Evolutionary conservation across 1,284 basidiomycete species (phyloP), one percentile per base, ranked within the genome.

Genomic region (Apiotrichum veenhuisii): DNA sequence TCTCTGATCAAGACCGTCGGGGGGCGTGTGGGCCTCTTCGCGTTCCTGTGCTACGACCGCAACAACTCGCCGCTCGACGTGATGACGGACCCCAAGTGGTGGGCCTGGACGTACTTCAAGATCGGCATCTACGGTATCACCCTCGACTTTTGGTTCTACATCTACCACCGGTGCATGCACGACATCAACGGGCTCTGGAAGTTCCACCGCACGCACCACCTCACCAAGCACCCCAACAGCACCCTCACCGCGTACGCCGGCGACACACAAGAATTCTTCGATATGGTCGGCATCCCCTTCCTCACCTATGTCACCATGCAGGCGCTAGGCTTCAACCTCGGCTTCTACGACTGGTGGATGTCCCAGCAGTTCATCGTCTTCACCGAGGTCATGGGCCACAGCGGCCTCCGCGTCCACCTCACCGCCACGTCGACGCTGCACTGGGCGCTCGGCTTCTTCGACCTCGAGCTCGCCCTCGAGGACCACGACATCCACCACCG

Each of bases 401-500:
- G 30, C 12, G 50, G 50, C 18, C 41, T 52, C 14, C 41, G 50
- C 33, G 15, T 52, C 22, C 50, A 52, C 50, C 41, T 44, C 30
- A 52, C 50, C 4, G 50, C 50, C 15, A 30, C 50, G 8, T 43
- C 38, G 7, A 43, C 50, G 8, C 23, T 52, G 15, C 14, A 37
- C 40, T 52, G 50, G 50, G 20, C 12, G 9, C 41, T 52, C 22
- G 20, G 26, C n/a, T 25, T 25, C 20, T 30, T 52, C 42, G 50
- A 25, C 50, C 41, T 52, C 33, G 50, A 52, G 22, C 50, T 52
- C 42, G 50, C 42, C 3, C 20, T 52, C 30, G 50, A 52, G 50
- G 50, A 52, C 50, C 50, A 52, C 50, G 50, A 52, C 33, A 30
- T 52, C 20, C 50, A 52, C 50, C 50, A 52, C 50, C 50, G 50